A percentile compares a stretch with the other conserved stretches of the same genome.
Conservation (phyloP, 768 basidiomycete species). For the Melanogaster broomeanus region DNA sequence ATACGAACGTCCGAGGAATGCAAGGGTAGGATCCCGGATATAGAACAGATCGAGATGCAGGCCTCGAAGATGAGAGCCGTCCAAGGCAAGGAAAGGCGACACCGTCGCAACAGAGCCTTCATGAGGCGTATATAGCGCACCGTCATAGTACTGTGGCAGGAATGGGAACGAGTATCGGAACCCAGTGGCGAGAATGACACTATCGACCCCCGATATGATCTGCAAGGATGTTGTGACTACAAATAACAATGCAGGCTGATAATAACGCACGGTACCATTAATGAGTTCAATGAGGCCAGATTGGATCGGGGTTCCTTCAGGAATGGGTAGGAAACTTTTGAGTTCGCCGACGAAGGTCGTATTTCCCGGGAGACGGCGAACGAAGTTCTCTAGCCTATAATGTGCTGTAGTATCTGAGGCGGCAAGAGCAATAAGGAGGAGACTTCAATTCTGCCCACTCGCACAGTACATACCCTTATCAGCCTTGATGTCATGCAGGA, state of each 20-base stretch:
- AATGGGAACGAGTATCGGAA: constrained; percentile 21
- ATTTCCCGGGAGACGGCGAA: constrained; percentile 10
- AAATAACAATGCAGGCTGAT: no score
- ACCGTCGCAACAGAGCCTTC: background rate
- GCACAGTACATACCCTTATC: constrained; percentile 2
- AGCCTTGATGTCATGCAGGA: background rate
- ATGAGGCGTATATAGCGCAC: background rate
- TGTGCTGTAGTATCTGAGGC: no score
- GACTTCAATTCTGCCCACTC: no score
- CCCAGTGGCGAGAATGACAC: no score
- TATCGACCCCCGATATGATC: no score
- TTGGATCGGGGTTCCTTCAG: constrained; percentile 7
- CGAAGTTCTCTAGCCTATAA: background rate
- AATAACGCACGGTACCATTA: no score
- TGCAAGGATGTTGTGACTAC: no score
- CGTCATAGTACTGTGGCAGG: constrained; percentile 16
- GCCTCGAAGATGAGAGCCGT: no score
- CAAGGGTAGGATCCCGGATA: constrained; percentile 13
- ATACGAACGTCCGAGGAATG: constrained; percentile 9
- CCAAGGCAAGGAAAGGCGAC: constrained; percentile 9
- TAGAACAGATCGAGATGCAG: no score
- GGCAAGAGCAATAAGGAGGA: no score
- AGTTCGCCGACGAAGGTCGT: constrained; percentile 15
- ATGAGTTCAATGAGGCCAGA: constrained; percentile 14
- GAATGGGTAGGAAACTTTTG: constrained; percentile 5